phyloP scores from a whole-genome alignment of 2,329 filamentous ascomycete genomes.

The Metarhizium brunneum region DNA sequence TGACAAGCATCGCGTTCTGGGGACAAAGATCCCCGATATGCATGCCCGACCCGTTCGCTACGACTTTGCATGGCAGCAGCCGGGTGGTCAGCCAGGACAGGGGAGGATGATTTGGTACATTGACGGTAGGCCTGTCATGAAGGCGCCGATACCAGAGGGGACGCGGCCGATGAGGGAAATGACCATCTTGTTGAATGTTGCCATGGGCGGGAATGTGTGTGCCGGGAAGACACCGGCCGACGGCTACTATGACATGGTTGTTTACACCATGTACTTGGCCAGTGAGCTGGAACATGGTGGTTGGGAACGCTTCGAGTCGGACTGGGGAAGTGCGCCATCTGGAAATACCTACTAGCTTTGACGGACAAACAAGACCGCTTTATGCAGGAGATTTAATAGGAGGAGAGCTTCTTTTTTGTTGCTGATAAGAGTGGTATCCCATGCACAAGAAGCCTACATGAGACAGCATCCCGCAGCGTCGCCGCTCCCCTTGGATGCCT shows the following conservation, averaged over 20 bases:
- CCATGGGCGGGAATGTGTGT: constrained; percentile 53
- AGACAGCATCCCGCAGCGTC: neutral
- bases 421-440: neutral
- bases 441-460: neutral
- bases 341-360: constrained; percentile 21
- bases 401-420: no score
- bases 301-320: constrained; percentile 43
- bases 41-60: constrained; percentile 37
- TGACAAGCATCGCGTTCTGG: constrained; percentile 46
- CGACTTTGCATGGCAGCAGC: constrained; percentile 46
- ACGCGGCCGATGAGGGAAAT: constrained; percentile 47
- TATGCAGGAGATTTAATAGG: no score
- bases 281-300: constrained; percentile 42
- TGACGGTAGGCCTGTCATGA: constrained; percentile 48
- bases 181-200: constrained; percentile 49
- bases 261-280: constrained; percentile 41
- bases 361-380: no score
- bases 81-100: constrained; percentile 32
- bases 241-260: constrained; percentile 46
- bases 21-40: constrained; percentile 41
- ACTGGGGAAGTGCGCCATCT: constrained; percentile 30
- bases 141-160: constrained; percentile 39
- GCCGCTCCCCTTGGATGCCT: neutral
- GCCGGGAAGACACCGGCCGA: constrained; percentile 39
- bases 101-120: constrained; percentile 50